Evolutionary conservation across 306 rosid genomes (phyloP).

Genomic region (Trifolium subterraneum): DNA sequence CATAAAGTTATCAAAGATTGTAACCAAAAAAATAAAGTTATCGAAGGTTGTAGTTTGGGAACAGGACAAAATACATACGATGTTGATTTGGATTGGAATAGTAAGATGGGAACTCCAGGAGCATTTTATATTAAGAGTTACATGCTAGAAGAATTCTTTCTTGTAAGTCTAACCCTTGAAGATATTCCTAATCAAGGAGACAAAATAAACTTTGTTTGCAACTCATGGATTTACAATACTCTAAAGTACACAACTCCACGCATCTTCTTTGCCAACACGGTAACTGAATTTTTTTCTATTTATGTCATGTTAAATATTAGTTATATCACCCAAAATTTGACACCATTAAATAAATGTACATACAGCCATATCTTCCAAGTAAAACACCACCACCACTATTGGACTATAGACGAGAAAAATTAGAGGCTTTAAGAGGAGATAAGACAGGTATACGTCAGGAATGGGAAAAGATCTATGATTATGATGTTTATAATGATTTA

Average conservation of each 20-base stretch:
- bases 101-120: conserved; percentile 57
- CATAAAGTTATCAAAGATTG: no score
- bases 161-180: conserved; percentile 58
- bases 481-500: conserved; percentile 75
- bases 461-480: conserved; percentile 72
- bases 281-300: no score
- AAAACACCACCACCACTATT: conserved; percentile 36
- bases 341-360: not conserved
- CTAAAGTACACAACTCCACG: conserved; percentile 45
- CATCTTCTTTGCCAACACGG: conserved; percentile 68
- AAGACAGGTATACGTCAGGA: conserved; percentile 59
- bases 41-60: conserved; percentile 53
- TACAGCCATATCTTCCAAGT: conserved; percentile 59
- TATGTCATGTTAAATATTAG: no score
- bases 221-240: conserved; percentile 67
- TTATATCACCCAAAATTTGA: not conserved
- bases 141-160: conserved; percentile 54
- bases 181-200: conserved; percentile 50
- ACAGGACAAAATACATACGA: conserved; percentile 43
- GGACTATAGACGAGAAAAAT: conserved; percentile 65
- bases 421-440: conserved; percentile 62
- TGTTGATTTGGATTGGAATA: conserved; percentile 52
- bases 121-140: conserved; percentile 55
- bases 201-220: conserved; percentile 59
- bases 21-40: no score